phyloP scores from a whole-genome alignment of 2,329 filamentous ascomycete genomes.

The Botrytis deweyae region DNA sequence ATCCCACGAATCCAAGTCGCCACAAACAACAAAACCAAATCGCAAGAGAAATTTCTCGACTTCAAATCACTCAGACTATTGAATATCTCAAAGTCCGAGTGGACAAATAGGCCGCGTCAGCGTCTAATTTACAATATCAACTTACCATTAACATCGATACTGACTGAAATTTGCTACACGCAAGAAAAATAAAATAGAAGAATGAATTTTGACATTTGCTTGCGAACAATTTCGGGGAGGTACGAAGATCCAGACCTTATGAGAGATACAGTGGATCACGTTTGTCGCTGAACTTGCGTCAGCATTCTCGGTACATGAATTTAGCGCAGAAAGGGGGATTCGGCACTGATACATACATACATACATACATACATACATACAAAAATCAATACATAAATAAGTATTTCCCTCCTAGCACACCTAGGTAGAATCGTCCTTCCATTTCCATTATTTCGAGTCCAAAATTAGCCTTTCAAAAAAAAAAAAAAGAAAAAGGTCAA shows the following conservation, averaged over 20 bases:
- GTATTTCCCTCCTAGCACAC: not conserved
- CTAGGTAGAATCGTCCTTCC: not conserved
- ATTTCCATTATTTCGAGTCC: fast-evolving
- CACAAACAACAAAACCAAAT: too few relatives aligned
- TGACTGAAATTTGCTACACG: fast-evolving
- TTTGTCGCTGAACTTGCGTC: not conserved
- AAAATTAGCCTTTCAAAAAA: too few relatives aligned
- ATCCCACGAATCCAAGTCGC: too few relatives aligned
- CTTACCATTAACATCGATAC: too few relatives aligned
- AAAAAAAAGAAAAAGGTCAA: too few relatives aligned
- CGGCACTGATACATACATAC: not conserved
- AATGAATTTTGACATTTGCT: not conserved
- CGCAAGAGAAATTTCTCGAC: too few relatives aligned
- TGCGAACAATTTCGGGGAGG: not conserved
- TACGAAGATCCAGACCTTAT: not conserved
- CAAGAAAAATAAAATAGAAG: not conserved
- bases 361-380: not conserved
- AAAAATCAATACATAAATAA: not conserved
- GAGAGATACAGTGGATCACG: not conserved
- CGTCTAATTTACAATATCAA: not conserved
- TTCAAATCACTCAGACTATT: too few relatives aligned
- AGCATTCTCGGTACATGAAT: not conserved
- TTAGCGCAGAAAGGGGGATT: not conserved
- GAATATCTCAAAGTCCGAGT: not conserved
- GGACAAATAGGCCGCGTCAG: not conserved